A percentile compares a stretch with the other conserved stretches of the same genome.
Evolutionary conservation across 1,139 yeast species (phyloP).

Genomic region (Hansenula anomala): DNA sequence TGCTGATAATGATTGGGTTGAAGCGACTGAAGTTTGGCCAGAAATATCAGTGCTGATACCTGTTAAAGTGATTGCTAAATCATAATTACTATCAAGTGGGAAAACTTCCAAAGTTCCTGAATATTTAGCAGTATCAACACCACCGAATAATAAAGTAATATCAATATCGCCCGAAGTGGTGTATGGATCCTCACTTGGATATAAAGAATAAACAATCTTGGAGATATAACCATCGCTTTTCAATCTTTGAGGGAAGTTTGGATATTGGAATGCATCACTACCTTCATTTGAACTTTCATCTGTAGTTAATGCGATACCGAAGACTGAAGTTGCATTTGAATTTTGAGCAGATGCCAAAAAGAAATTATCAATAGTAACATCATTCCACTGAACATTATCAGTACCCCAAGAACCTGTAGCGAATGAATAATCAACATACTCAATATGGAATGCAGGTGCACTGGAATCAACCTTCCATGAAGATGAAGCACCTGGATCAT

Average conservation of each 20-base stretch:
- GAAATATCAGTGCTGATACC: no score
- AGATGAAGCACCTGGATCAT: not conserved
- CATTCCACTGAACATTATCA: not conserved
- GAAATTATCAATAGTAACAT: not conserved
- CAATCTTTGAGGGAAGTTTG: constrained; percentile 52
- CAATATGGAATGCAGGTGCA: not conserved
- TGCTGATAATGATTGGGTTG: not conserved
- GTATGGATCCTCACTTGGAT: constrained; percentile 32
- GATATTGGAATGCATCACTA: constrained; percentile 30
- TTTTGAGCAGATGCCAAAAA: not conserved
- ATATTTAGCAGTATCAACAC: constrained; percentile 44
- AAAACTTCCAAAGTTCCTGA: constrained; percentile 37
- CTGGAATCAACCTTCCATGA: not conserved
- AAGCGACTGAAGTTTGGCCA: not conserved
- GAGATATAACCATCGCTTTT: constrained; percentile 41
- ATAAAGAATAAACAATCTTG: constrained; percentile 46
- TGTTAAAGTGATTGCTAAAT: not conserved
- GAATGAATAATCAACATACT: not conserved
- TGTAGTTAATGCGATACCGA: constrained; percentile 53
- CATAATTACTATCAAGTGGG: constrained; percentile 28
- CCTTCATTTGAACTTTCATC: constrained; percentile 34
- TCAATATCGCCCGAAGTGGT: not conserved
- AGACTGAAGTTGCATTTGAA: constrained; percentile 24
- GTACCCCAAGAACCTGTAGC: not conserved
- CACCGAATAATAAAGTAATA: constrained; percentile 41